Conservation (phyloP, 2,329 filamentous ascomycete species). For the Coniella vitis region DNA sequence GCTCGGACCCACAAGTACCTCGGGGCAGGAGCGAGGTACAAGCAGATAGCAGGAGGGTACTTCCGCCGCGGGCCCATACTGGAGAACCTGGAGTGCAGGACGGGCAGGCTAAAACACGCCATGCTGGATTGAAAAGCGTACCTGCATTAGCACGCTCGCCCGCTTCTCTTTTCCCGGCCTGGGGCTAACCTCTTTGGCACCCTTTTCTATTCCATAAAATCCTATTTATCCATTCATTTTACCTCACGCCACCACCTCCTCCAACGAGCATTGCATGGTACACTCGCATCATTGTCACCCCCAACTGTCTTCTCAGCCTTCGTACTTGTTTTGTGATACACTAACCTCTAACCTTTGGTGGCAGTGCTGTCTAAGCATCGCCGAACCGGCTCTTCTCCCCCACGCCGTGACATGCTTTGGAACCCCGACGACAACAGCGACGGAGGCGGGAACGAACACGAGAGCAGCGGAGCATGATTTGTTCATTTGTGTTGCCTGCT, state of each 20-base stretch:
- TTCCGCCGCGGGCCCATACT: conserved; percentile 10
- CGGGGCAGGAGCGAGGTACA: conserved; percentile 7
- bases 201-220: neutral
- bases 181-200: neutral
- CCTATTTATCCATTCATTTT: neutral
- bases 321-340: neutral
- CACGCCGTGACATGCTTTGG: neutral
- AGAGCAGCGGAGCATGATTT: neutral
- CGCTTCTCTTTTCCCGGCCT: neutral
- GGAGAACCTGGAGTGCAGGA: conserved; percentile 15
- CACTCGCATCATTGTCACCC: neutral
- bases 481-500: neutral
- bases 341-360: neutral
- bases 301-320: neutral
- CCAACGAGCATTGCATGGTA: too few species aligned
- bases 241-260: neutral
- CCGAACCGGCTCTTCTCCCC: neutral
- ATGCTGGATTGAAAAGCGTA: conserved; percentile 12
- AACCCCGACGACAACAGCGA: too few species aligned
- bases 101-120: conserved; percentile 12
- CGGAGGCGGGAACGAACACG: too few species aligned
- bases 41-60: conserved; percentile 4
- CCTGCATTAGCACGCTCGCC: conserved; percentile 15
- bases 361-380: neutral
- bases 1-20: conserved; percentile 14